Conservation (phyloP, 2,329 filamentous ascomycete genomes). For the Xylariaceae sp. region DNA sequence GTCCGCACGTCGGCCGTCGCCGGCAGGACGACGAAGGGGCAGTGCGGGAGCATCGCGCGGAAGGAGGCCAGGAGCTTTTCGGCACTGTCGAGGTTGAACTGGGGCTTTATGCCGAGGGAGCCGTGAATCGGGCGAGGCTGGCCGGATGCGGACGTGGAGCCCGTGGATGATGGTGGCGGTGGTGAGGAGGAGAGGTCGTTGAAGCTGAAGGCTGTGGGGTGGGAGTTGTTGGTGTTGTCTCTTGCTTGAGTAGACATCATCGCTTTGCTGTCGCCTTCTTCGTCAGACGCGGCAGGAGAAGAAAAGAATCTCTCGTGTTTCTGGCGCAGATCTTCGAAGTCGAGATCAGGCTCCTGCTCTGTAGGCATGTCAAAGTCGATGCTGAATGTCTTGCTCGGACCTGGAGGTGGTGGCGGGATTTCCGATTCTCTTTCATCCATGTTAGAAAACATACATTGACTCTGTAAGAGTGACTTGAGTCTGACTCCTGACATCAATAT, state of each 20-base stretch:
- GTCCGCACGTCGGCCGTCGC: slow-evolving; percentile 37
- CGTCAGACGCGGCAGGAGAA: slow-evolving; percentile 30
- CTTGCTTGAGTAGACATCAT: too few species aligned
- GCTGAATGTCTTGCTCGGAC: slow-evolving; percentile 46
- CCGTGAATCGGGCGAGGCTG: slow-evolving; percentile 28
- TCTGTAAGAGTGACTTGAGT: slow-evolving; percentile 1
- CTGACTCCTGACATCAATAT: neutral
- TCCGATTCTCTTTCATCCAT: slow-evolving; percentile 13
- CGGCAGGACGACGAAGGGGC: slow-evolving; percentile 40
- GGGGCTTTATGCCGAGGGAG: slow-evolving; percentile 42
- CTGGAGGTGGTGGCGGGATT: slow-evolving; percentile 29
- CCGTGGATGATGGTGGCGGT: slow-evolving; percentile 11
- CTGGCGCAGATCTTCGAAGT: slow-evolving; percentile 39
- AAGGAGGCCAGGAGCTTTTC: slow-evolving; percentile 41
- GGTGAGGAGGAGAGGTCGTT: slow-evolving; percentile 20
- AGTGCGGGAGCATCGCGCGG: slow-evolving; percentile 32
- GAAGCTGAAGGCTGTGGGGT: slow-evolving; percentile 18
- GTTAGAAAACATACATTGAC: neutral
- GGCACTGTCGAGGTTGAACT: slow-evolving; percentile 53
- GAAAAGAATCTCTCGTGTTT: slow-evolving; percentile 40
- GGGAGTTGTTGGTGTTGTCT: too few species aligned
- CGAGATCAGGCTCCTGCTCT: slow-evolving; percentile 32
- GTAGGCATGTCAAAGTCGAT: slow-evolving; percentile 47
- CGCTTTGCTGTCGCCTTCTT: slow-evolving; percentile 16
- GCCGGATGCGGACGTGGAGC: slow-evolving; percentile 4